Percentiles rank a stretch among this genome's conserved stretches.
phyloP scores from a whole-genome alignment of 345 rosid genomes.

The Sisymbrium altissimum region DNA sequence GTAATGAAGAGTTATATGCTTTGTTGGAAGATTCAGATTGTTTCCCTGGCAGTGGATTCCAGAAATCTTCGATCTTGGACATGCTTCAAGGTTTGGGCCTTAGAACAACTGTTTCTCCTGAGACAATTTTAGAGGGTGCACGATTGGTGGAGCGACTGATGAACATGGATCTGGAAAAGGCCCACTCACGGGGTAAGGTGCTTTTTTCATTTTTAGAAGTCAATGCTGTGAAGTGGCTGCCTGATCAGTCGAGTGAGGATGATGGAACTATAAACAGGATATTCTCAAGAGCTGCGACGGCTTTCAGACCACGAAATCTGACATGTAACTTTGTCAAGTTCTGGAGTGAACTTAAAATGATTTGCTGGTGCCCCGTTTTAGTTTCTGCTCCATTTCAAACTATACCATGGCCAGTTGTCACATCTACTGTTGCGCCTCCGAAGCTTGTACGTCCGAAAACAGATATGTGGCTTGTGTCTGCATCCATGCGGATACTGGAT shows the following conservation, averaged over 20 bases:
- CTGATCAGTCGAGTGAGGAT: conserved; percentile 57
- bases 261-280: conserved; percentile 66
- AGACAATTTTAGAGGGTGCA: conserved; percentile 78
- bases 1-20: conserved; percentile 78
- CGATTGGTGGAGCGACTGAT: conserved; percentile 63
- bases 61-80: conserved; percentile 64
- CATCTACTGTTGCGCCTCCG: conserved; percentile 90
- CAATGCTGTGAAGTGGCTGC: conserved; percentile 86
- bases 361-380: conserved; percentile 96
- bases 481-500: conserved; percentile 92
- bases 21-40: conserved; percentile 75
- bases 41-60: conserved; percentile 70
- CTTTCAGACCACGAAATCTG: conserved; percentile 72
- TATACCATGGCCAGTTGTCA: conserved; percentile 89
- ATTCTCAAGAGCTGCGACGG: conserved; percentile 83
- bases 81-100: conserved; percentile 90
- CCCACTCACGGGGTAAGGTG: conserved; percentile 71
- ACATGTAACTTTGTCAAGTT: conserved; percentile 76
- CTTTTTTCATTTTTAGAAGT: conserved; percentile 87
- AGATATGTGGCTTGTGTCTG: conserved; percentile 93
- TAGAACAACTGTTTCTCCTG: conserved; percentile 72
- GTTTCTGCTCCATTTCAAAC: conserved; percentile 72
- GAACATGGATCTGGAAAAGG: conserved; percentile 68
- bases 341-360: conserved; percentile 81
- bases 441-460: conserved; percentile 77